These are phyloP conservation scores for Moesziomyces antarcticus DNA, from an alignment of 1,284 basidiomycete species.

Conservation along the genomic window DNA sequence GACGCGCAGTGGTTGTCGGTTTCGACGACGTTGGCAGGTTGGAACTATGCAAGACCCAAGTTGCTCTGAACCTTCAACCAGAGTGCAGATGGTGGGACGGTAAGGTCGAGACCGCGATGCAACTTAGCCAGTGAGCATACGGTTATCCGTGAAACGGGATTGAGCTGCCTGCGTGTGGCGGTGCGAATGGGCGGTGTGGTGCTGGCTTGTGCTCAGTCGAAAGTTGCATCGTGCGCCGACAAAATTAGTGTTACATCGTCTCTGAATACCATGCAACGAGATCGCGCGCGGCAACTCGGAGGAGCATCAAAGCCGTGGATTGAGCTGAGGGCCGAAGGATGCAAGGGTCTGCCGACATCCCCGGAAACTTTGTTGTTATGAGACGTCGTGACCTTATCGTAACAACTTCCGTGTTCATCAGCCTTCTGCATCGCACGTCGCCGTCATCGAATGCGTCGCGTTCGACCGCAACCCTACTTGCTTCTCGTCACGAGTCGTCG, in stretches of 20 bases:
- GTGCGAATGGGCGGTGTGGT: background rate
- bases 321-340: background rate
- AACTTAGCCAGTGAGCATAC: no score
- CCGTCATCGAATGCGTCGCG: background rate
- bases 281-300: background rate
- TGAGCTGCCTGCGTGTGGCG: background rate
- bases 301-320: no score
- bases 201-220: background rate
- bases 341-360: background rate
- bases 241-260: background rate
- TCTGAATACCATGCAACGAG: background rate
- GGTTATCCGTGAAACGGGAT: no score
- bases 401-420: background rate
- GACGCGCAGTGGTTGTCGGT: no score
- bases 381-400: background rate
- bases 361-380: background rate
- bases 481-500: no score
- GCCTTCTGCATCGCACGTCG: background rate
- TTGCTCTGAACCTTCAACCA: no score
- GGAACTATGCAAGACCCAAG: no score
- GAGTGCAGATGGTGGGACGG: no score
- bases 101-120: no score
- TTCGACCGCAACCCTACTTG: background rate
- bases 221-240: no score
- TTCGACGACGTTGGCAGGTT: no score